Base-by-base conservation (phyloP, 768 basidiomycete genomes). In the Calocera cornea region DNA sequence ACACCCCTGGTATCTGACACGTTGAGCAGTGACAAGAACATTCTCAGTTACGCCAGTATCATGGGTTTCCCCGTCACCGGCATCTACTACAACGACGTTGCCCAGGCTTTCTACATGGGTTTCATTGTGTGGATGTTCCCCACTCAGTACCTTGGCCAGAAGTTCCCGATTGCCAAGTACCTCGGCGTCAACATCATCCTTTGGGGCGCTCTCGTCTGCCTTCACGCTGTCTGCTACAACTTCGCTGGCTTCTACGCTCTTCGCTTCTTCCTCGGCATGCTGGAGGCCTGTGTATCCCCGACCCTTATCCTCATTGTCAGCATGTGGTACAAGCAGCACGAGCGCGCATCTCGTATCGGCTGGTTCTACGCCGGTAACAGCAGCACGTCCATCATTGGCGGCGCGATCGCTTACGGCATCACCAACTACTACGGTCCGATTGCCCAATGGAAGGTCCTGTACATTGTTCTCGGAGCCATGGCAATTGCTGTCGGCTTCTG, bases 321-420 rank as follows among this genome's bases (percentile, higher is more conserved):
- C 8, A 85, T 86, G 82, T 87, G 86, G 72, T 87, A 86, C 76
- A 84, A 83, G 78, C 86, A 86, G 75, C 77, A 84, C 64, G 86
- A 87, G 54, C 54, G 54, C 3, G 54, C 83, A 0, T 79, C 77
- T 17, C 80, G 86, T 8, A 83, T 87, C 17, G 82, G 83, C 2
- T 86, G 82, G 80, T 87, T 87, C 74, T 87, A 87, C 74, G 80
- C 85, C 33, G 85, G 86, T 84, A 85, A 83, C 71, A 34, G 73
- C 65, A 34, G 14, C 33, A 7, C 66, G 7, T 31, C 34, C 60
- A 50, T 41, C 33, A 67, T 33, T n/a, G 86, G 86, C 27, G 85
- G 85, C 1, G 84, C 86, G 64, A 80, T 86, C 41, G 85, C 86
- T 66, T 87, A 84, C 72, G 54, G 71, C 0, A 77, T 87, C 38